Base-by-base conservation (phyloP, 177 flowering plant species). In the Telopea speciosissima region DNA sequence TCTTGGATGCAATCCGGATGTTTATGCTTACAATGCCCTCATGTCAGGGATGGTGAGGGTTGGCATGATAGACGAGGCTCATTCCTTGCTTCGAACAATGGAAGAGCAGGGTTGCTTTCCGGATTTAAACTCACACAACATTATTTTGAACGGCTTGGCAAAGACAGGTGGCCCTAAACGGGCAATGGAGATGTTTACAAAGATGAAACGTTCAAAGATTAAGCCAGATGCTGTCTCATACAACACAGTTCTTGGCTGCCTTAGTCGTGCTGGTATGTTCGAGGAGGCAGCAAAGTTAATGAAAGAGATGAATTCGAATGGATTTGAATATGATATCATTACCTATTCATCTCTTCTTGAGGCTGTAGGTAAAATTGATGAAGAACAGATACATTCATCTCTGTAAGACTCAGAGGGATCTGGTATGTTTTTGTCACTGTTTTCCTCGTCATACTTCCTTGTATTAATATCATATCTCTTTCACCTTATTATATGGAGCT, bases 161-260 rank as follows among this genome's bases (percentile, higher is more conserved):
- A 87, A 81, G 75, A 75, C 83, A 24, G 91, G 92, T 69, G 96
- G 90, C 60, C 97, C 97, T 45, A 72, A 74, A 26, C 74, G 81
- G 65, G 96, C 97, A 58, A 80, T 92, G 77, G 92, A 88, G 71
- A 88, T 94, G 92, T 78, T 94, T 44, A 36, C 45, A 33, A 87
- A 79, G 78, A 94, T 92, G 99, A 88, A 89, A 66, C 22, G 72
- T 62, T 89, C 96, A 28, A 72, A 68, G 19, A 78, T 82, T 42
- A 87, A 85, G 77, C 97, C 97, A 2, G 97, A 94, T 87, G 91
- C 86, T n/a, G 91, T 92, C 44, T 86, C 99, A 21, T 94, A 94
- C 68, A 92, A 94, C 73, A 94, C 99, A 23, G 69, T 94, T 77
- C 91, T 94, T 60, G 85, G 97, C 24, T 87, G 90, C 80, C 86